Evolutionary conservation across 306 rosid genomes (phyloP).

Genomic region (Acacia melanoxylon): DNA sequence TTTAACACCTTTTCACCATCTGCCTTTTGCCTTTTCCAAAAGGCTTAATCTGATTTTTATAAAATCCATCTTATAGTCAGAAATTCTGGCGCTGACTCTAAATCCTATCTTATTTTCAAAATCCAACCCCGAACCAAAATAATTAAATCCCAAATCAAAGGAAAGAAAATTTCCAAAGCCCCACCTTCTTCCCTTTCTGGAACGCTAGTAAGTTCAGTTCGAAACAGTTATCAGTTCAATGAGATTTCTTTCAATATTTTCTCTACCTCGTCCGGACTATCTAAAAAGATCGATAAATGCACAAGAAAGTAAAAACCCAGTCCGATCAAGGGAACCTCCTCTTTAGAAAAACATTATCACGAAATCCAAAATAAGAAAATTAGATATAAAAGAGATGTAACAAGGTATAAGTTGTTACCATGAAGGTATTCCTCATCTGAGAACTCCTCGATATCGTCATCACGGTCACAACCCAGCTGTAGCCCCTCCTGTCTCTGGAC

Average conservation of each 20-base stretch:
- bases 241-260: background rate
- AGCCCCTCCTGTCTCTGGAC: background rate
- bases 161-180: background rate
- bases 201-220: background rate
- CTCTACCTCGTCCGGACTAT: background rate
- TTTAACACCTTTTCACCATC: background rate
- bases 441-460: slow-evolving; percentile 82
- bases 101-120: background rate
- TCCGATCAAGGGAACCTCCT: background rate
- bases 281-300: background rate
- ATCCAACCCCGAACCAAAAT: background rate
- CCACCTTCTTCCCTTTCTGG: background rate
- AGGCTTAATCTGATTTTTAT: background rate
- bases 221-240: background rate
- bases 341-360: background rate
- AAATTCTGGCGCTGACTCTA: background rate
- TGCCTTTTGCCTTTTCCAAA: background rate
- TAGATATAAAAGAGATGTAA: background rate
- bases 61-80: background rate
- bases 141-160: background rate
- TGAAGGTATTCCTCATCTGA: slow-evolving; percentile 56
- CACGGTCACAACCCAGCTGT: slow-evolving; percentile 25
- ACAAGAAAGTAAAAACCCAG: background rate
- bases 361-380: background rate
- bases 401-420: slow-evolving; percentile 31